Evolutionary conservation across 352 stramenopile genomes (phyloP).

Genomic region (Peronospora tabacina): DNA sequence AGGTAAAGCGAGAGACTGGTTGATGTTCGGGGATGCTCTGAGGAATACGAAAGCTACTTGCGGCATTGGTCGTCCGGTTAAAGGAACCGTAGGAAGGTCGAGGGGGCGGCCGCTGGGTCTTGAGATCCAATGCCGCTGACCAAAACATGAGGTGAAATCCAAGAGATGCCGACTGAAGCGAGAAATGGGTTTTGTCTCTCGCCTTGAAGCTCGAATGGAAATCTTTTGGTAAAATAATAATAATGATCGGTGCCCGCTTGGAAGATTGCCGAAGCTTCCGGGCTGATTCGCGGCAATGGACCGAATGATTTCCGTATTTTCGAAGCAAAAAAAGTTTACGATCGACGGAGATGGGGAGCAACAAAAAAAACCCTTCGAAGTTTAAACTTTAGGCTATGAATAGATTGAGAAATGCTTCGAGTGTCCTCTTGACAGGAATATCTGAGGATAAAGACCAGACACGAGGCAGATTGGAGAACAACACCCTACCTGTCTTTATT

Average conservation of each 20-base stretch:
- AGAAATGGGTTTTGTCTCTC: not conserved
- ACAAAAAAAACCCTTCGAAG: too few species aligned
- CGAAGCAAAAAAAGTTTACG: not conserved
- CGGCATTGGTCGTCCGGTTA: slow-evolving; percentile 24
- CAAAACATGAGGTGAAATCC: slow-evolving; percentile 62
- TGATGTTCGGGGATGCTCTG: slow-evolving; percentile 75
- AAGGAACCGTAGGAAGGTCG: slow-evolving; percentile 59
- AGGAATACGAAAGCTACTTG: slow-evolving; percentile 48
- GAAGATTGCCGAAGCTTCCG: slow-evolving; percentile 8
- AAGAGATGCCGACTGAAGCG: too few species aligned
- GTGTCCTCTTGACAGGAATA: too few species aligned
- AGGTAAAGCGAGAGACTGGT: slow-evolving; percentile 51
- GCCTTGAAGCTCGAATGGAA: slow-evolving; percentile 2
- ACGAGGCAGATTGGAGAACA: too few species aligned
- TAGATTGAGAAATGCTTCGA: too few species aligned
- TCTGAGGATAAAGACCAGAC: too few species aligned
- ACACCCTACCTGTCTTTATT: too few species aligned
- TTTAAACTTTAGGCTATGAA: too few species aligned
- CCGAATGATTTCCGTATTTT: not conserved
- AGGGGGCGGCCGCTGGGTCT: slow-evolving; percentile 28
- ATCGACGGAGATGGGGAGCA: too few species aligned
- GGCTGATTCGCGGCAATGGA: slow-evolving; percentile 5
- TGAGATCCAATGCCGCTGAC: slow-evolving; percentile 62
- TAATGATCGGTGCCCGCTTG: not conserved
- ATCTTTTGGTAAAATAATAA: not conserved